Percentiles rank a stretch among this genome's conserved stretches.
Evolutionary conservation across 2,329 filamentous ascomycete genomes (phyloP).

Genomic region (Fusarium drepaniforme): DNA sequence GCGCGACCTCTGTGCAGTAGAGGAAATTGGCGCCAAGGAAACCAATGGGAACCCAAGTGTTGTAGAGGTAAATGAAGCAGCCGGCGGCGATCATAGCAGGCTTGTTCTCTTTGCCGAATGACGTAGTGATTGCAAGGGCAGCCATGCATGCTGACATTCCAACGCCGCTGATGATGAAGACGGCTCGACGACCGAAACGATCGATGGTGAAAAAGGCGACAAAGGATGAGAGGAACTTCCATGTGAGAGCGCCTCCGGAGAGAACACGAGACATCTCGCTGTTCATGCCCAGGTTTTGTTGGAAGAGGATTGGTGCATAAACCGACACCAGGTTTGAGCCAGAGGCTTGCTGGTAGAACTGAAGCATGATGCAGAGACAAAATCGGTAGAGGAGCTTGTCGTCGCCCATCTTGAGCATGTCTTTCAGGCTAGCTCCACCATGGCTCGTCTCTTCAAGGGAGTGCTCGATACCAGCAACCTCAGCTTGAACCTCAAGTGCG

Average conservation of each 20-base stretch:
- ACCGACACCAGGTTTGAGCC: conserved; percentile 46
- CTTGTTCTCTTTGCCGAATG: conserved; percentile 35
- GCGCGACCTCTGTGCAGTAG: conserved; percentile 66
- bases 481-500: conserved; percentile 52
- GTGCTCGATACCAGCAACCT: conserved; percentile 61
- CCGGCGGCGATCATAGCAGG: conserved; percentile 39
- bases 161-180: conserved; percentile 42
- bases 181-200: conserved; percentile 42
- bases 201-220: conserved; percentile 47
- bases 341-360: conserved; percentile 48
- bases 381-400: conserved; percentile 63
- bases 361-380: conserved; percentile 46
- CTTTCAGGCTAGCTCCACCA: conserved; percentile 52
- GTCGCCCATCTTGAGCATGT: conserved; percentile 62
- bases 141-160: conserved; percentile 46
- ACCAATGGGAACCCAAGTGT: conserved; percentile 74
- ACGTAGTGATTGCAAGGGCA: conserved; percentile 42
- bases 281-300: conserved; percentile 41
- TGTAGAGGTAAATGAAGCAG: conserved; percentile 74
- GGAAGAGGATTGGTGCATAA: conserved; percentile 47
- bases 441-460: conserved; percentile 58
- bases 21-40: conserved; percentile 74
- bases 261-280: conserved; percentile 41
- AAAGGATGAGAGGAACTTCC: conserved; percentile 49
- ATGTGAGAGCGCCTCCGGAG: conserved; percentile 44